These are phyloP conservation scores for Trypanosoma cruzi DNA, from an alignment of 208 protist genomes.

Conservation along the genomic window DNA sequence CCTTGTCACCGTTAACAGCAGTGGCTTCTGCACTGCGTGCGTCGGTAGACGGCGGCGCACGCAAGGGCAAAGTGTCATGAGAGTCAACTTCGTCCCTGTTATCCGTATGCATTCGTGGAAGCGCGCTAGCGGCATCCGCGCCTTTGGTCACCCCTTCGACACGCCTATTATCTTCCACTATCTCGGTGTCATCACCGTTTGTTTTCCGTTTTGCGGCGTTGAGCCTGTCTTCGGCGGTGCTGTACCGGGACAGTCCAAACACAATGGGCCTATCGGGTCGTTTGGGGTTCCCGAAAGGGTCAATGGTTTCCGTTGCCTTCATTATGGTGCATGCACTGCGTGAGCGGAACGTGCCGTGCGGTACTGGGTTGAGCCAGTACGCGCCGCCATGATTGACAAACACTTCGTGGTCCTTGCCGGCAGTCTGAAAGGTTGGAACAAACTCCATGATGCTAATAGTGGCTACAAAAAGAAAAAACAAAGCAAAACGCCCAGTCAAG, in stretches of 20 bases:
- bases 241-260: conserved; percentile 75
- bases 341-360: conserved; percentile 45
- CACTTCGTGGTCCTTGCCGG: conserved; percentile 70
- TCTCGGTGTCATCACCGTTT: conserved; percentile 2
- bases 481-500: no score
- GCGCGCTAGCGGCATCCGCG: background rate
- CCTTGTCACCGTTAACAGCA: conserved; percentile 11
- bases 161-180: background rate
- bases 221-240: no score
- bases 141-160: background rate
- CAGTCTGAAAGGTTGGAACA: conserved; percentile 51
- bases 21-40: background rate
- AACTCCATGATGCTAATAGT: conserved; percentile 34
- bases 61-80: background rate
- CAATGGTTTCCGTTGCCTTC: conserved; percentile 24
- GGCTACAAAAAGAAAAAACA: no score
- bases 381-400: conserved; percentile 82
- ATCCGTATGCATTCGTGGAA: background rate
- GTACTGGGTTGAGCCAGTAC: conserved; percentile 84
- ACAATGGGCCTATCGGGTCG: conserved; percentile 38
- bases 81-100: background rate
- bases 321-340: conserved; percentile 20
- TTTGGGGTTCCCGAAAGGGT: conserved; percentile 36
- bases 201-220: conserved; percentile 5
- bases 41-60: no score